Evolutionary conservation across 768 basidiomycete genomes (phyloP).

Genomic region (Auriculariales sp.): DNA sequence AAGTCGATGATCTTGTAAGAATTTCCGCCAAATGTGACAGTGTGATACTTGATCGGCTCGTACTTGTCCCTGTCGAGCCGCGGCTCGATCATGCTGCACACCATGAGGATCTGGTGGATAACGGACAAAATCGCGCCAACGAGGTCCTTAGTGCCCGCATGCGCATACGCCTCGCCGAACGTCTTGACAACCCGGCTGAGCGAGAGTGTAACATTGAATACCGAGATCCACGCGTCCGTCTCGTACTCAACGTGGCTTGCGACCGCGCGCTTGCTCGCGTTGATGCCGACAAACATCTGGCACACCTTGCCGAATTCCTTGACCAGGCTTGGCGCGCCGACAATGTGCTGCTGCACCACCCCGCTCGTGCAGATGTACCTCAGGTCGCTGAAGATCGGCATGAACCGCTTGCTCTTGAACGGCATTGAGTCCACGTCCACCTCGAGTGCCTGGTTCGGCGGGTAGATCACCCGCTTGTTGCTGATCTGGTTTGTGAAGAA

Average conservation of each 20-base stretch:
- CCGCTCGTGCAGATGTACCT: slow-evolving; percentile 72
- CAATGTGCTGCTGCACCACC: slow-evolving; percentile 68
- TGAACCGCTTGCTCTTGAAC: slow-evolving; percentile 91
- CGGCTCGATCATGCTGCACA: slow-evolving; percentile 53
- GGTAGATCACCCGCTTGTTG: slow-evolving; percentile 46
- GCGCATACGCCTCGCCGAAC: slow-evolving; percentile 72
- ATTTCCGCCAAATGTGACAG: slow-evolving; percentile 46
- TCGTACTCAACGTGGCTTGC: slow-evolving; percentile 89
- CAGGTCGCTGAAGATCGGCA: slow-evolving; percentile 87
- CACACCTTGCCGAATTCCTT: slow-evolving; percentile 61
- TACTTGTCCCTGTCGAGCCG: slow-evolving; percentile 57
- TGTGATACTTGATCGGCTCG: slow-evolving; percentile 44
- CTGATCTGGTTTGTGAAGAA: slow-evolving; percentile 88
- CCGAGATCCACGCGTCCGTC: slow-evolving; percentile 90
- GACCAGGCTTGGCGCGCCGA: slow-evolving; percentile 50
- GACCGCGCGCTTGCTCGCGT: slow-evolving; percentile 74
- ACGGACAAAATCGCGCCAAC: slow-evolving; percentile 54
- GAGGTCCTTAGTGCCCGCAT: slow-evolving; percentile 41
- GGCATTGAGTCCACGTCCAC: slow-evolving; percentile 75
- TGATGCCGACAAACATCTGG: slow-evolving; percentile 85
- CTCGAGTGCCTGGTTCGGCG: slow-evolving; percentile 16
- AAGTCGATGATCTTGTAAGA: slow-evolving; percentile 56
- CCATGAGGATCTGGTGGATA: slow-evolving; percentile 54
- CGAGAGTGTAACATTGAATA: slow-evolving; percentile 89
- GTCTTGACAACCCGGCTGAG: slow-evolving; percentile 79